These are phyloP conservation scores for Flagelloscypha sp. DNA, from an alignment of 768 basidiomycete species.

Conservation along the genomic window DNA sequence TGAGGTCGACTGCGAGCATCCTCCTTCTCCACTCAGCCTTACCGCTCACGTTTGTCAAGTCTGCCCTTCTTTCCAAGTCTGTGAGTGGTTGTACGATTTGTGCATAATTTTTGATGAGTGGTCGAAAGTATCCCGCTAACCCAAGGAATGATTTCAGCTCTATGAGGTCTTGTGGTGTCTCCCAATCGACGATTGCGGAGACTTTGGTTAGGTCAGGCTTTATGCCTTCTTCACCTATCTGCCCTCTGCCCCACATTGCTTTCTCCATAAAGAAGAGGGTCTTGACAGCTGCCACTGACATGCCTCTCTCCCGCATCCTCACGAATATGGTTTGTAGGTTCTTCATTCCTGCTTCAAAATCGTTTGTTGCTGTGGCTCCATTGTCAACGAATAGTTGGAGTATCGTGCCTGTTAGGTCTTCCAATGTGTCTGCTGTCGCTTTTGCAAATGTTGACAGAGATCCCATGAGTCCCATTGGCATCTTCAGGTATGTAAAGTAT, in stretches of 20 bases:
- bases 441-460: conserved; percentile 27
- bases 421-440: conserved; percentile 16
- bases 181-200: conserved; percentile 26
- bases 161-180: conserved; percentile 10
- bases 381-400: conserved; percentile 34
- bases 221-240: conserved; percentile 24
- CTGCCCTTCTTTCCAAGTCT: conserved; percentile 17
- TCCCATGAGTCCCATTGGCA: conserved; percentile 35
- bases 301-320: conserved; percentile 15
- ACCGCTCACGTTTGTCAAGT: conserved; percentile 12
- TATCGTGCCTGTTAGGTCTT: conserved; percentile 16
- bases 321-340: conserved; percentile 20
- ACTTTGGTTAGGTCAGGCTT: conserved; percentile 28
- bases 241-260: conserved; percentile 26
- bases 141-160: conserved; percentile 27
- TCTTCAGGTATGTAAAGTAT: conserved; percentile 22
- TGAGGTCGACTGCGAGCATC: conserved; percentile 14
- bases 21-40: conserved; percentile 19
- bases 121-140: conserved; percentile 25
- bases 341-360: conserved; percentile 18
- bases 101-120: conserved; percentile 26
- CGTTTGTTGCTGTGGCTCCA: conserved; percentile 22
- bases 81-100: conserved; percentile 20
- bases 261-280: conserved; percentile 27
- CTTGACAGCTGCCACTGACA: conserved; percentile 32